Conservation (phyloP, 2,329 filamentous ascomycete species). For the Cladophialophora psammophila region DNA sequence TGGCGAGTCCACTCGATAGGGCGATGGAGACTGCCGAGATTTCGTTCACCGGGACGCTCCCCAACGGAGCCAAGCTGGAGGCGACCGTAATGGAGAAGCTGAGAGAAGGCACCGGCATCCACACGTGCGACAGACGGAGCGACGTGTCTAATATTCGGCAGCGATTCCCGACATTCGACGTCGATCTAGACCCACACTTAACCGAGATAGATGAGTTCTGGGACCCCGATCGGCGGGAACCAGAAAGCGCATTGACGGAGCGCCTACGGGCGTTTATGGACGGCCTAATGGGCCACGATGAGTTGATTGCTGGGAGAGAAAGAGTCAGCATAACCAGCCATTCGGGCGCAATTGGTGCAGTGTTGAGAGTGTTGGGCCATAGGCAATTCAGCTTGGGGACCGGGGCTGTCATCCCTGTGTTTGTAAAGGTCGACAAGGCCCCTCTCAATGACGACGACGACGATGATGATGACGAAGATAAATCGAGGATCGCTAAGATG, state of each 20-base stretch:
- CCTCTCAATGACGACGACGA: not conserved
- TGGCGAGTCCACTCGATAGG: constrained; percentile 64
- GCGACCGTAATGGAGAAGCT: constrained; percentile 65
- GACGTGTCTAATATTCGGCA: constrained; percentile 55
- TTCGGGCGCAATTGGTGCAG: constrained; percentile 64
- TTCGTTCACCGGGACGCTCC: constrained; percentile 57
- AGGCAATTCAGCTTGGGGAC: constrained; percentile 57
- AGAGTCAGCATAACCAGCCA: constrained; percentile 66
- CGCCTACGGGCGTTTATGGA: constrained; percentile 57
- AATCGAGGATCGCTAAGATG: not conserved
- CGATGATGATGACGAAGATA: not conserved
- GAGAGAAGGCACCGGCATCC: constrained; percentile 66
- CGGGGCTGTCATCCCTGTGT: constrained; percentile 61
- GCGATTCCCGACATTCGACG: constrained; percentile 55
- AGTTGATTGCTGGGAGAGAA: constrained; percentile 47
- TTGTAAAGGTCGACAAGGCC: constrained; percentile 53
- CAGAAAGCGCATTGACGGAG: constrained; percentile 55
- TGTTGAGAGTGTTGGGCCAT: constrained; percentile 58
- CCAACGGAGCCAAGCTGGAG: constrained; percentile 50
- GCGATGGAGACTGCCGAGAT: constrained; percentile 64
- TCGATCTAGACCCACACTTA: constrained; percentile 61
- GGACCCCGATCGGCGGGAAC: constrained; percentile 58
- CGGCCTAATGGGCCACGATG: constrained; percentile 61
- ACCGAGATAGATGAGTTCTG: constrained; percentile 63
- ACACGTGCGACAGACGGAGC: constrained; percentile 68